Conservation (phyloP, 2,329 filamentous ascomycete genomes). For the Penicillium janthinellum region DNA sequence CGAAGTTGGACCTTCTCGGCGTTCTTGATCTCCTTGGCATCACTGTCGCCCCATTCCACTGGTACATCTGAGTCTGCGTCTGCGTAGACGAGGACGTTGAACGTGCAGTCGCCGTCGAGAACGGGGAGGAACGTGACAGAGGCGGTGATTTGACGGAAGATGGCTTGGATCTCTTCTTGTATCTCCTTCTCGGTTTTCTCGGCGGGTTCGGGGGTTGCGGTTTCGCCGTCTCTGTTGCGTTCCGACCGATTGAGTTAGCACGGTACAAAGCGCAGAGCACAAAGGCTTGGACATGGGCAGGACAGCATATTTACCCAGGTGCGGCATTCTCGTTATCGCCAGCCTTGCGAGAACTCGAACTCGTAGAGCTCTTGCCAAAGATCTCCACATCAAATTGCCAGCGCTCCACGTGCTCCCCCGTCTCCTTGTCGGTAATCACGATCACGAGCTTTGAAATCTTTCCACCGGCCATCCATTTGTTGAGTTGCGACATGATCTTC, state of each 20-base stretch:
- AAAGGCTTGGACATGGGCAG: neutral
- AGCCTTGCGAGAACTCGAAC: slow-evolving; percentile 52
- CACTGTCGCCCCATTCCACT: slow-evolving; percentile 97
- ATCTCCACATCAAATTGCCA: slow-evolving; percentile 95
- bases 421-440: slow-evolving; percentile 96
- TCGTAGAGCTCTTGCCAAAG: slow-evolving; percentile 55
- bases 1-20: slow-evolving; percentile 93
- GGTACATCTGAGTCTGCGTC: slow-evolving; percentile 96
- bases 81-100: slow-evolving; percentile 97
- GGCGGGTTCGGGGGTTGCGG: slow-evolving; percentile 33
- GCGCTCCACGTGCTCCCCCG: slow-evolving; percentile 90
- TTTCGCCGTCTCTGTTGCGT: slow-evolving; percentile 31
- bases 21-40: slow-evolving; percentile 93
- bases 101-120: slow-evolving; percentile 91
- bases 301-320: slow-evolving; percentile 49
- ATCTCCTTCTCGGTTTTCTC: slow-evolving; percentile 94
- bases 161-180: slow-evolving; percentile 90
- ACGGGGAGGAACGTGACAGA: slow-evolving; percentile 96
- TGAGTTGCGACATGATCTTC: slow-evolving; percentile 97
- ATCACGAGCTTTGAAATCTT: slow-evolving; percentile 98
- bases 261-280: too few relatives aligned
- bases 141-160: slow-evolving; percentile 97
- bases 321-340: slow-evolving; percentile 71
- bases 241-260: slow-evolving; percentile 4
- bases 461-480: slow-evolving; percentile 95